Evolutionary conservation across 108 stramenopile species (phyloP).

Genomic region (Nannochloropsis salina): DNA sequence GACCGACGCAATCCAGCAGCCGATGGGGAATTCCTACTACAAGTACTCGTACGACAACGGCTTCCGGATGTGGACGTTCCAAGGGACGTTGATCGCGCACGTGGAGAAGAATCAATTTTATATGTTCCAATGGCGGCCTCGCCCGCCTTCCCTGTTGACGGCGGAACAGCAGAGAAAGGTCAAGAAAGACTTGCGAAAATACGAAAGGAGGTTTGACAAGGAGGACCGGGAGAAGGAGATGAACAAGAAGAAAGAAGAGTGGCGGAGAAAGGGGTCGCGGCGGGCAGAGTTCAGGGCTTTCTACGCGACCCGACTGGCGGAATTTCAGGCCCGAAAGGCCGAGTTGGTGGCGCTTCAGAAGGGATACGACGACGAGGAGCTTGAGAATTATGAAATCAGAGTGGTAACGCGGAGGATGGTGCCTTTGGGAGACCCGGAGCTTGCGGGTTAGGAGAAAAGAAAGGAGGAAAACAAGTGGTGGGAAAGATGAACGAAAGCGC

Average conservation of each 20-base stretch:
- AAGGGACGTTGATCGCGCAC: conserved; percentile 42
- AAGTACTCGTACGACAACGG: conserved; percentile 96
- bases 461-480: background rate
- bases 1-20: conserved; percentile 79
- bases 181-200: conserved; percentile 83
- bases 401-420: background rate
- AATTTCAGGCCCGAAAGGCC: background rate
- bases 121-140: conserved; percentile 88
- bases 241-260: conserved; percentile 35
- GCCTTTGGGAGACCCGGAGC: background rate
- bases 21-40: conserved; percentile 84
- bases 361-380: background rate
- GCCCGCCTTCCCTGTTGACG: conserved; percentile 70
- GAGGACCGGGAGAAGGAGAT: conserved; percentile 79
- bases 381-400: background rate
- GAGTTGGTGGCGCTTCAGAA: background rate
- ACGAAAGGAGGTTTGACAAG: conserved; percentile 90
- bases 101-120: conserved; percentile 77
- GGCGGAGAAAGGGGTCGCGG: background rate
- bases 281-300: background rate
- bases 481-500: background rate
- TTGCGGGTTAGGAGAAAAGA: background rate
- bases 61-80: conserved; percentile 88
- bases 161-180: conserved; percentile 72
- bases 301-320: background rate